Conservation (phyloP, 129 eudicot genomes). For the Artemisia tridentata region DNA sequence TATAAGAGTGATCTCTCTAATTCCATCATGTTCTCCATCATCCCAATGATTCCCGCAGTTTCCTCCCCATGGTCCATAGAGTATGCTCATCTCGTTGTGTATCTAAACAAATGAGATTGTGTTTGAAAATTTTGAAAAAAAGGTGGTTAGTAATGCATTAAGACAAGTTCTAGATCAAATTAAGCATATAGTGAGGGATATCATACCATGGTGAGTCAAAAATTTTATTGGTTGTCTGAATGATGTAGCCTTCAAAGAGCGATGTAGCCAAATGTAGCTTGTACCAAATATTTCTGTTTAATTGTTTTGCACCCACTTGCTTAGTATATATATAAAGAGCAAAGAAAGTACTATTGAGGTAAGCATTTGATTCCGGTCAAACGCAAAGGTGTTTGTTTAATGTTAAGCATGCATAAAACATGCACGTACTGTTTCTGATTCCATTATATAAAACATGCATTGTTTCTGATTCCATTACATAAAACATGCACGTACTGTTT, state of each 20-base stretch:
- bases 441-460: too few species aligned
- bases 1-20: slow-evolving; percentile 43
- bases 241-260: too few species aligned
- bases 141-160: neutral
- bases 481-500: too few species aligned
- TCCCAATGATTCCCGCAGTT: slow-evolving; percentile 49
- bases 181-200: neutral
- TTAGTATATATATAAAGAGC: too few species aligned
- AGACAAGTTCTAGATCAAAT: neutral
- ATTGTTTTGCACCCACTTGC: too few species aligned
- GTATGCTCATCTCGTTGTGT: slow-evolving; percentile 20
- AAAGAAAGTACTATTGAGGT: too few species aligned
- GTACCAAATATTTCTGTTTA: too few species aligned
- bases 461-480: too few species aligned
- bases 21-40: slow-evolving; percentile 10
- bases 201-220: neutral
- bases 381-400: neutral
- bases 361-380: too few species aligned
- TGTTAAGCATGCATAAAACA: neutral
- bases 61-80: slow-evolving; percentile 54
- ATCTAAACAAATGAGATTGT: neutral
- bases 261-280: too few species aligned
- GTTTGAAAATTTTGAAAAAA: neutral
- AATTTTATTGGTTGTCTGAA: too few species aligned
- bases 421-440: too few species aligned